phyloP scores from a whole-genome alignment of 352 stramenopile genomes.

The Globisporangium echinulatum region DNA sequence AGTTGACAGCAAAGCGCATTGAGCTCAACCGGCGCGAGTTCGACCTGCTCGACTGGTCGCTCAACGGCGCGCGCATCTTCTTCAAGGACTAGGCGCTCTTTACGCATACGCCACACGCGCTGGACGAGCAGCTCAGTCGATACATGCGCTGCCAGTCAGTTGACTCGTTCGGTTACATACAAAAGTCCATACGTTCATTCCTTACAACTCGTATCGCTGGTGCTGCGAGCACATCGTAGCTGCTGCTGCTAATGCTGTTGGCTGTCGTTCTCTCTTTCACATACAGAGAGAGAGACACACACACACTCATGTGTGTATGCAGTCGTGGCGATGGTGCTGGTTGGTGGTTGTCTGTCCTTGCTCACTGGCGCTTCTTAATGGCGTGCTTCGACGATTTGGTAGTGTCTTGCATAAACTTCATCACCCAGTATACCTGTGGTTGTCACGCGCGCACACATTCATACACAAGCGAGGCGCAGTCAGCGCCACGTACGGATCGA shows the following conservation, averaged over 20 bases:
- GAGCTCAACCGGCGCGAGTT: constrained; percentile 85
- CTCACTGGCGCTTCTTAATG: constrained; percentile 64
- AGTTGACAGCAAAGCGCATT: constrained; percentile 85
- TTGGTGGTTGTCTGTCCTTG: neutral
- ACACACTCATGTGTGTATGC: neutral
- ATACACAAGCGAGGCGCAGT: too few relatives aligned
- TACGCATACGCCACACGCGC: neutral
- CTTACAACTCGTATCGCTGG: too few relatives aligned
- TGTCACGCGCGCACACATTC: neutral
- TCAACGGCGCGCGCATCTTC: constrained; percentile 89
- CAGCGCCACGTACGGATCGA: too few relatives aligned
- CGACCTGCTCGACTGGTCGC: constrained; percentile 87
- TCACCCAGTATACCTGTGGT: constrained; percentile 52
- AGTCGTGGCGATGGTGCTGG: neutral
- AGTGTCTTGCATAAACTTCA: constrained; percentile 55
- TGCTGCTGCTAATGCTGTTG: neutral
- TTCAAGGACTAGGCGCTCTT: constrained; percentile 70
- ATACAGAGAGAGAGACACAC: neutral
- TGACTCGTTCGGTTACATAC: neutral
- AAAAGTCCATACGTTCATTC: constrained; percentile 3
- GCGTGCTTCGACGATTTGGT: constrained; percentile 21
- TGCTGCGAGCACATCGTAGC: too few relatives aligned
- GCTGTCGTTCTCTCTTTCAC: neutral
- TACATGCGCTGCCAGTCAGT: too few relatives aligned
- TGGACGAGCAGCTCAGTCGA: too few relatives aligned